These are phyloP conservation scores for Ustilago vetiveriae DNA, from an alignment of 1,284 basidiomycete species.

Conservation along the genomic window DNA sequence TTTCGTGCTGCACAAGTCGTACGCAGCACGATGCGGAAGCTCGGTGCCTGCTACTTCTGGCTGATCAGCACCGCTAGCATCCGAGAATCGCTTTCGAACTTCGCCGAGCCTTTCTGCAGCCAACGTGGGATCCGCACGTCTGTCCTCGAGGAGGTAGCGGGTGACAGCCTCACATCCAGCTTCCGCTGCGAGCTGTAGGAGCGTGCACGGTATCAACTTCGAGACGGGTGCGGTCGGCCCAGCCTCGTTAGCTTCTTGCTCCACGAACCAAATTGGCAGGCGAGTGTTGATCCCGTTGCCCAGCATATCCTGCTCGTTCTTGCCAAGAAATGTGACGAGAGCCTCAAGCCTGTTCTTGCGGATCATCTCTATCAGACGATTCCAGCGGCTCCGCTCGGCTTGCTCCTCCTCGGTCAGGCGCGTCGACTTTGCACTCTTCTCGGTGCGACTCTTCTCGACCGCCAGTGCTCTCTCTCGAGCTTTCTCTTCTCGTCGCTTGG, in stretches of 20 bases:
- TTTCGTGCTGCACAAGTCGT: slow-evolving; percentile 81
- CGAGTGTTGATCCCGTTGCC: slow-evolving; percentile 46
- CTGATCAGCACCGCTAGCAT: not conserved
- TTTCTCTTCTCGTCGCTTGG: slow-evolving; percentile 41
- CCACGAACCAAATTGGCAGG: slow-evolving; percentile 59
- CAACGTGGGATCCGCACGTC: slow-evolving; percentile 83
- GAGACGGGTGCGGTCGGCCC: slow-evolving; percentile 61
- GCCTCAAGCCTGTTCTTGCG: slow-evolving; percentile 83
- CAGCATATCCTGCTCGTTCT: slow-evolving; percentile 73
- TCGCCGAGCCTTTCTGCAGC: slow-evolving; percentile 68
- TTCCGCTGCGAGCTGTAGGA: slow-evolving; percentile 81
- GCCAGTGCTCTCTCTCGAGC: slow-evolving; percentile 28
- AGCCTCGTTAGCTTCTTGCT: slow-evolving; percentile 31
- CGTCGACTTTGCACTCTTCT: slow-evolving; percentile 24
- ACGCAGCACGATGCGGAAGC: slow-evolving; percentile 75
- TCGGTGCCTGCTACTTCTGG: slow-evolving; percentile 4
- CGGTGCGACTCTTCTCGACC: slow-evolving; percentile 25
- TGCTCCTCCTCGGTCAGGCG: slow-evolving; percentile 42
- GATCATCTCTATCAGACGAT: slow-evolving; percentile 84
- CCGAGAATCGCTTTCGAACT: slow-evolving; percentile 14
- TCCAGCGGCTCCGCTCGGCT: slow-evolving; percentile 32
- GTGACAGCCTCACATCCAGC: slow-evolving; percentile 80
- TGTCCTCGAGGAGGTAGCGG: slow-evolving; percentile 81
- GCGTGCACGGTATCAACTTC: slow-evolving; percentile 69
- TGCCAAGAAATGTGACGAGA: slow-evolving; percentile 81